Evolutionary conservation across 2,329 filamentous ascomycete genomes (phyloP), one percentile per base, ranked within the genome.

Genomic region (Colletotrichum magnum): DNA sequence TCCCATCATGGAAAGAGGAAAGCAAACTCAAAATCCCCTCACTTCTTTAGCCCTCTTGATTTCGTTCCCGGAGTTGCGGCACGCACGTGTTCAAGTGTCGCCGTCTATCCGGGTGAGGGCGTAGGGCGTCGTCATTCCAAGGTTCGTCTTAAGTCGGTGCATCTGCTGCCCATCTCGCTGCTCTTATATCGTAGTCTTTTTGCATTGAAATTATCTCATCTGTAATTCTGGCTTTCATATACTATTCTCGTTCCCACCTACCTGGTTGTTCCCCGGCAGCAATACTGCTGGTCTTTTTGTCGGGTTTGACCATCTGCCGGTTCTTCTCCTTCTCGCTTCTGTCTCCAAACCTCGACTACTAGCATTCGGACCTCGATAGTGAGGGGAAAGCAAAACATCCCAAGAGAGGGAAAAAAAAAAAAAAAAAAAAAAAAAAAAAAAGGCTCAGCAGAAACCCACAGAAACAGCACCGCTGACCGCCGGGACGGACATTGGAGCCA

Each of bases 1-100:
- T n/a, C 18, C 47, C 24, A 3, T 43, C 18, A 16, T 7, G 28
- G 18, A 48, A 39, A 60, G 51, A 60, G 28, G 45, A 51, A 45
- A 26, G 51, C 50, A 51, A 60, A 52, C 47, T 60, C 58, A 60
- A 60, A 52, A 60, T 41, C n/a, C 18, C 47, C 47, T 50, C 58
- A 4, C 24, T 18, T n/a, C 32, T 50, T 48, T 18, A n/a, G 9
- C n/a, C n/a, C 18, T 18, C 18, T 48, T 21, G 4, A 6, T 32
- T 43, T 52, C 10, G 5, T 32, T 47, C 6, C 32, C 10, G 18
- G 32, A 18, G 15, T 7, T 18, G 32, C 28, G 47, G 58, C 57
- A 43, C 6, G 16, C 15, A 12, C 28, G 12, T 9, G 21, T n/a
- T n/a, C n/a, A n/a, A n/a, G n/a, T 16, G 10, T 51, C 6, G 41